Percentiles rank a stretch among this genome's conserved stretches.
phyloP scores from a whole-genome alignment of 1,284 basidiomycete genomes.

The Cutaneotrichosporon sp. region DNA sequence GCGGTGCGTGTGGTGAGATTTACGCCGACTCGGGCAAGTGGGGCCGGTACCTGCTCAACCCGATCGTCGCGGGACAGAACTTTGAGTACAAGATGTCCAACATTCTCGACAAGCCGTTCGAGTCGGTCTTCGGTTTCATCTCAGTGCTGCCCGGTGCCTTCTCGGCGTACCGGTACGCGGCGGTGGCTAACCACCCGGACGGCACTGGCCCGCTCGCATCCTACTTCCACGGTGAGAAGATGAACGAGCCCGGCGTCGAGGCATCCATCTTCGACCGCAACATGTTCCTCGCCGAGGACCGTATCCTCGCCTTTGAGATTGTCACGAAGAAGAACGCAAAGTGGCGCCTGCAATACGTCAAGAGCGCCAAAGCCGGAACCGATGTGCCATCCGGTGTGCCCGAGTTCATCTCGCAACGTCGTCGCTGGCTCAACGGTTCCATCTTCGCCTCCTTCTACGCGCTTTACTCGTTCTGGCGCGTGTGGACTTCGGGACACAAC shows the following conservation, averaged over 20 bases:
- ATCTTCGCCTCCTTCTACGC: conserved; percentile 74
- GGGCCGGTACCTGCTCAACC: conserved; percentile 78
- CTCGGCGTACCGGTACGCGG: conserved; percentile 85
- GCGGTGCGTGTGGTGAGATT: conserved; percentile 89
- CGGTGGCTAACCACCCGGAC: conserved; percentile 73
- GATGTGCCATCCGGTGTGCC: conserved; percentile 74
- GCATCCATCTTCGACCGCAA: conserved; percentile 63
- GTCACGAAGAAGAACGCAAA: conserved; percentile 49
- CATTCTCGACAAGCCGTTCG: conserved; percentile 86
- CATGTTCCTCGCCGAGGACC: conserved; percentile 76
- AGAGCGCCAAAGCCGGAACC: conserved; percentile 74
- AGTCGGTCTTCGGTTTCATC: conserved; percentile 89
- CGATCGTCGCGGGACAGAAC: conserved; percentile 86
- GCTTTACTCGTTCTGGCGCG: conserved; percentile 75
- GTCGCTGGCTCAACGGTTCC: conserved; percentile 81
- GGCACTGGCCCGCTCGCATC: conserved; percentile 83
- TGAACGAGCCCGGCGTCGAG: conserved; percentile 58
- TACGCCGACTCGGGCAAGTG: conserved; percentile 73
- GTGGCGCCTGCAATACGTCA: conserved; percentile 79
- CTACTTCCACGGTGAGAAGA: conserved; percentile 88
- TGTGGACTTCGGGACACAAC: conserved; percentile 87
- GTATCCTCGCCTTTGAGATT: conserved; percentile 50
- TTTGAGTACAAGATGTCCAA: conserved; percentile 83
- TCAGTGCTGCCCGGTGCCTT: conserved; percentile 83
- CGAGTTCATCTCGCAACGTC: conserved; percentile 86